Evolutionary conservation across 371 early-diverging fungal species (phyloP).

Genomic region (Rhizopus microsporus): DNA sequence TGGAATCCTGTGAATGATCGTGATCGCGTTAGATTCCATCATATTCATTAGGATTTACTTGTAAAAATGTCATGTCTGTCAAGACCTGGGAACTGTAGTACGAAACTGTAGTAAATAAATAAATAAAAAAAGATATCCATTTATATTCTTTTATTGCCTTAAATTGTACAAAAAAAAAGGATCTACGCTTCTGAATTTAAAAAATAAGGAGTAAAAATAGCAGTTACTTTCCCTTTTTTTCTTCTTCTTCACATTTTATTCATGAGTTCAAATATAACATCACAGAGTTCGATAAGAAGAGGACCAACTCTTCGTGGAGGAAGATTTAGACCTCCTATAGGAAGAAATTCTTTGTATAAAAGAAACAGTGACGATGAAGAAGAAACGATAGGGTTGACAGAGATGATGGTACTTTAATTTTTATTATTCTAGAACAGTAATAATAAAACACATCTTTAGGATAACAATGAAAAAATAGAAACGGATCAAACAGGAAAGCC

Average conservation of each 20-base stretch:
- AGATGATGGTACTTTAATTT: slow-evolving; percentile 2
- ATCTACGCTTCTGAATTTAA: no score
- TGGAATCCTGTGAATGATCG: no score
- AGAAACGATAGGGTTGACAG: slow-evolving; percentile 31
- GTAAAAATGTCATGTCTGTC: no score
- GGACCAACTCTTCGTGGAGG: slow-evolving; percentile 43
- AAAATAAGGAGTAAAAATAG: no score
- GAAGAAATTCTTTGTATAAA: slow-evolving; percentile 14
- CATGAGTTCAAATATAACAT: slow-evolving; percentile 9
- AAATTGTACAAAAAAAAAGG: no score
- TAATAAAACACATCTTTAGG: neutral
- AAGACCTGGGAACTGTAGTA: no score
- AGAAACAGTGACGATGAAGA: slow-evolving; percentile 27
- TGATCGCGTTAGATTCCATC: no score
- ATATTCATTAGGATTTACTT: no score
- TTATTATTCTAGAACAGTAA: neutral
- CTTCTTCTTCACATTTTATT: neutral
- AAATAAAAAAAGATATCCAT: no score
- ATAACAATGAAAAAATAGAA: slow-evolving; percentile 21
- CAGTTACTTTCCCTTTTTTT: neutral
- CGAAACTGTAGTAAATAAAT: no score
- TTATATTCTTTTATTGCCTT: no score
- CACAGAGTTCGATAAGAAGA: slow-evolving; percentile 24
- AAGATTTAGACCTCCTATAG: slow-evolving; percentile 33
- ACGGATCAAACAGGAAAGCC: slow-evolving; percentile 20